Conservation (phyloP, 306 rosid species). For the peach (Prunus persica) region Prunus_persica_NCBIv2 NC_034012.1:6265001-6265500, state of each 20-base stretch:
- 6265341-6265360: constrained; percentile 87
- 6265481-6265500: constrained; percentile 68
- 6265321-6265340: constrained; percentile 69
- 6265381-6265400: constrained; percentile 85
- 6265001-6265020: not conserved
- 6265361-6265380: constrained; percentile 89
- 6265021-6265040: not conserved
- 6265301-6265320: constrained; percentile 89
- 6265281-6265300: constrained; percentile 87
- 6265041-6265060: constrained; percentile 15
- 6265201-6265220: constrained; percentile 99
- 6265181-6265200: constrained; percentile 88
- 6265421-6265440: constrained; percentile 57
- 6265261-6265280: constrained; percentile 83
- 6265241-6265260: constrained; percentile 80
- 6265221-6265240: constrained; percentile 93
- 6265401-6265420: constrained; percentile 63
- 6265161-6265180: constrained; percentile 53
- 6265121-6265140: constrained; percentile 91
- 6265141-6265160: constrained; percentile 58
- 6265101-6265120: constrained; percentile 96
- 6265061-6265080: constrained; percentile 25
- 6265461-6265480: constrained; percentile 54
- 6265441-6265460: constrained; percentile 66
- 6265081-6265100: constrained; percentile 81